Evolutionary conservation across 2,329 filamentous ascomycete species (phyloP).

Genomic region (Trichoderma polysporum): DNA sequence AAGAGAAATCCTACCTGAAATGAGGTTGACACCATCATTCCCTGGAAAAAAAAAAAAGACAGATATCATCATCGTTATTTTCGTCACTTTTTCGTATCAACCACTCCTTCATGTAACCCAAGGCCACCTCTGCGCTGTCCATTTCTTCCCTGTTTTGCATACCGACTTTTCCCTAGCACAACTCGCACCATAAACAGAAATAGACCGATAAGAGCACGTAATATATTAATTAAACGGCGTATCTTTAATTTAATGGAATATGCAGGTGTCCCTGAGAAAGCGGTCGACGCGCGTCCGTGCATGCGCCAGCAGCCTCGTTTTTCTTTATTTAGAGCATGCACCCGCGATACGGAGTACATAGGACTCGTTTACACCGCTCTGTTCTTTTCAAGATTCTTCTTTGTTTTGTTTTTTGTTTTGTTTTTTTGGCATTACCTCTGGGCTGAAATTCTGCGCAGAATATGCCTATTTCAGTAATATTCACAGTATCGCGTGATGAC

Average conservation of each 20-base stretch:
- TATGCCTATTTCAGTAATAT: not conserved
- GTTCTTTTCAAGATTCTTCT: not conserved
- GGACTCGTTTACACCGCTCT: not conserved
- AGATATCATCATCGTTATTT: not conserved
- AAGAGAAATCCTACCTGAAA: not conserved
- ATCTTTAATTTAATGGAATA: not conserved
- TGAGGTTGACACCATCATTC: not conserved
- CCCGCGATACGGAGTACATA: not conserved
- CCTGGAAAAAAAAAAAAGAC: not conserved
- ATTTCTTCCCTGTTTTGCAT: not conserved
- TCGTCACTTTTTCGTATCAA: not conserved
- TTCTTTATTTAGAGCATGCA: not conserved
- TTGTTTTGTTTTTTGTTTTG: not conserved
- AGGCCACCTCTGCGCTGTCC: not conserved
- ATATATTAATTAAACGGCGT: not conserved
- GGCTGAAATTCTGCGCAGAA: not conserved
- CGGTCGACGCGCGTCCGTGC: not conserved
- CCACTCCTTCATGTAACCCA: not conserved
- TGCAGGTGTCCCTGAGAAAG: not conserved
- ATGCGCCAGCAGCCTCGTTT: not conserved
- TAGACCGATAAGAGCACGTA: not conserved
- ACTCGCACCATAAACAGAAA: not conserved
- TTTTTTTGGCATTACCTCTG: not conserved
- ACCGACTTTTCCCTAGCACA: not conserved
- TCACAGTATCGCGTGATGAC: constrained; percentile 10